These are phyloP conservation scores for Scleroderma citrinum DNA, from an alignment of 768 basidiomycete species.

Conservation along the genomic window DNA sequence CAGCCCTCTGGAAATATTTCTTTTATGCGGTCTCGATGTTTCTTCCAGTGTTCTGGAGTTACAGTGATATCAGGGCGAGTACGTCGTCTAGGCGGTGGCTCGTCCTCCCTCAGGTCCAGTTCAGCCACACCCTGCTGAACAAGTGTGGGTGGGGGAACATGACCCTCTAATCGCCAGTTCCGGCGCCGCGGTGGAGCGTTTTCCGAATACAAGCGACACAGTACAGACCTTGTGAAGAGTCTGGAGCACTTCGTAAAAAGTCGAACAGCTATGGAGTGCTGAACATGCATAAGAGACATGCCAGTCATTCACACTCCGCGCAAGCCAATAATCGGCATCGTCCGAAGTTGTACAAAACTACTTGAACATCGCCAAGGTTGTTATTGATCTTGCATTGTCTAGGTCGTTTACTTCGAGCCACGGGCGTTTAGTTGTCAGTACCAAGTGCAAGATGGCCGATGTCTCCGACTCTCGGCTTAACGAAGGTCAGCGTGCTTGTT, in stretches of 20 bases:
- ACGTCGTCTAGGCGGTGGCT: slow-evolving; percentile 21
- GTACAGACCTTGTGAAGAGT: slow-evolving; percentile 2
- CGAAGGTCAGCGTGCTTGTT: slow-evolving; percentile 47
- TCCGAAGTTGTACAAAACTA: too few species aligned
- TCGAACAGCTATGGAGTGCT: not conserved
- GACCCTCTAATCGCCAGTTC: slow-evolving; percentile 27
- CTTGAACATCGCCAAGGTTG: not conserved
- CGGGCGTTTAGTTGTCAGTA: slow-evolving; percentile 1
- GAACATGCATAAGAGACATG: not conserved
- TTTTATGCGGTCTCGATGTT: slow-evolving; percentile 47
- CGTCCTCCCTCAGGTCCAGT: slow-evolving; percentile 27
- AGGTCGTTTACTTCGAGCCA: not conserved
- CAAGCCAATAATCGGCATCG: not conserved
- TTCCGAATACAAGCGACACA: slow-evolving; percentile 23
- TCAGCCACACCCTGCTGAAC: slow-evolving; percentile 15
- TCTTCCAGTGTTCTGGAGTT: slow-evolving; percentile 42
- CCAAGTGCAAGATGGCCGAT: slow-evolving; percentile 59
- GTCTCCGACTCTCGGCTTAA: slow-evolving; percentile 65
- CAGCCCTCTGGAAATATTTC: slow-evolving; percentile 61
- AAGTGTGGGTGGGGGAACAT: slow-evolving; percentile 27
- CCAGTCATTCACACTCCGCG: not conserved
- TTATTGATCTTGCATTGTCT: too few species aligned
- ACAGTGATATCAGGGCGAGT: slow-evolving; percentile 13
- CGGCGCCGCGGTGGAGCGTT: slow-evolving; percentile 16
- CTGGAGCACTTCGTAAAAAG: slow-evolving; percentile 1